Percentiles rank a stretch among this genome's conserved stretches.
Conservation (phyloP, 192 early-diverging fungal species). For the Chytriomyces confervae region DNA sequence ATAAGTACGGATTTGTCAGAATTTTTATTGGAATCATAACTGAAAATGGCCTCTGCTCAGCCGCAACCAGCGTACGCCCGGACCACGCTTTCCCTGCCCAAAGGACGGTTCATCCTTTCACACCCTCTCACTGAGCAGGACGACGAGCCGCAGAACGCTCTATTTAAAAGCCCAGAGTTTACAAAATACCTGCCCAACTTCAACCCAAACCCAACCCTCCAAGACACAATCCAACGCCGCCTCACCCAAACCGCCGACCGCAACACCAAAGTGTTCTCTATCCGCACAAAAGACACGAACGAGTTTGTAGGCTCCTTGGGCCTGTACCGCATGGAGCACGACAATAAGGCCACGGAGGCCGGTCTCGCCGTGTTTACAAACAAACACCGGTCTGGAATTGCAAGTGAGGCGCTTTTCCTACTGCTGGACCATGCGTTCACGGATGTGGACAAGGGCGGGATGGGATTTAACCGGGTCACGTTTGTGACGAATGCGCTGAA, state of each 20-base stretch:
- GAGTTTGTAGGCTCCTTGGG: conserved; percentile 7
- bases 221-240: background rate
- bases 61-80: conserved; percentile 1
- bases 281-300: background rate
- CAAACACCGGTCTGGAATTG: background rate
- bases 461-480: conserved; percentile 20
- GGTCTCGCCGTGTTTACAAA: background rate
- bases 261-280: conserved; percentile 8
- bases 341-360: background rate
- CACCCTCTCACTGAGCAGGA: background rate
- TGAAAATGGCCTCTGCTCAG: background rate
- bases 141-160: background rate
- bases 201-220: conserved; percentile 11
- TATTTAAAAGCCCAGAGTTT: background rate
- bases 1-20: too few species aligned
- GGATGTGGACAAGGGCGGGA: background rate
- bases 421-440: conserved; percentile 19
- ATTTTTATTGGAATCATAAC: too few species aligned
- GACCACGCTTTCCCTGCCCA: background rate
- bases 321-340: conserved; percentile 15
- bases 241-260: background rate
- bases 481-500: conserved; percentile 17
- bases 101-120: background rate
- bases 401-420: conserved; percentile 14
- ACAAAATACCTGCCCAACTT: conserved; percentile 14